Evolutionary conservation across 2,329 filamentous ascomycete genomes (phyloP).

Genomic region (Cordyceps cateniannulata): DNA sequence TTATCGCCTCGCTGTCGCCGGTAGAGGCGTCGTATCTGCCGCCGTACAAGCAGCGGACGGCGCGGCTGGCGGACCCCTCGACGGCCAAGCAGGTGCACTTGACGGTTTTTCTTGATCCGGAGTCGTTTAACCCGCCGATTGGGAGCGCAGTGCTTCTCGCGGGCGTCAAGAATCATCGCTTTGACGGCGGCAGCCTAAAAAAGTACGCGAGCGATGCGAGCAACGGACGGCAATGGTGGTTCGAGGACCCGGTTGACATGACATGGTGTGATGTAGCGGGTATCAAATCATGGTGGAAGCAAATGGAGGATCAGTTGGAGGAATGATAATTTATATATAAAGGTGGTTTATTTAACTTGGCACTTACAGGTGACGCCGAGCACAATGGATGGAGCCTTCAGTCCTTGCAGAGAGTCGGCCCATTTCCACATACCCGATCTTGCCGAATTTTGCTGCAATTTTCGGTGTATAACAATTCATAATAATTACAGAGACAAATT

Average conservation of each 20-base stretch:
- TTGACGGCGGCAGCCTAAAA: conserved; percentile 41
- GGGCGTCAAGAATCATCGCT: conserved; percentile 52
- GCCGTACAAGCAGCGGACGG: conserved; percentile 45
- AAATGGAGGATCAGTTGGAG: conserved; percentile 15
- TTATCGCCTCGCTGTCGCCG: conserved; percentile 40
- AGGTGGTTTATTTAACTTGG: not conserved
- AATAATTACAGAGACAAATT: too few relatives aligned
- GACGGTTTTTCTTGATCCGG: conserved; percentile 48
- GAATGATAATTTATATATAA: not conserved
- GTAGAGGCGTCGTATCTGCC: conserved; percentile 43
- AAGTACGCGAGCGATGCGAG: conserved; percentile 36
- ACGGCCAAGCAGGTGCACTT: conserved; percentile 46
- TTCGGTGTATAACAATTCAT: too few relatives aligned
- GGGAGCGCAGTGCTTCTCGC: conserved; percentile 46
- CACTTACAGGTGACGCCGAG: too few relatives aligned
- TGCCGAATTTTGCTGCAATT: too few relatives aligned
- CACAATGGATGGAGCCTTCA: too few relatives aligned
- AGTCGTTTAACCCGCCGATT: conserved; percentile 38
- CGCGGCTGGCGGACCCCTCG: conserved; percentile 44
- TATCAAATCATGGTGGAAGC: conserved; percentile 40
- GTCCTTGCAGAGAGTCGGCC: too few relatives aligned
- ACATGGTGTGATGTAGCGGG: conserved; percentile 44
- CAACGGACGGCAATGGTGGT: conserved; percentile 40
- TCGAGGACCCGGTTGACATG: conserved; percentile 39
- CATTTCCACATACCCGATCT: too few relatives aligned